Conservation (phyloP, 129 eudicot species). For the Pulicaria dysenterica region DNA sequence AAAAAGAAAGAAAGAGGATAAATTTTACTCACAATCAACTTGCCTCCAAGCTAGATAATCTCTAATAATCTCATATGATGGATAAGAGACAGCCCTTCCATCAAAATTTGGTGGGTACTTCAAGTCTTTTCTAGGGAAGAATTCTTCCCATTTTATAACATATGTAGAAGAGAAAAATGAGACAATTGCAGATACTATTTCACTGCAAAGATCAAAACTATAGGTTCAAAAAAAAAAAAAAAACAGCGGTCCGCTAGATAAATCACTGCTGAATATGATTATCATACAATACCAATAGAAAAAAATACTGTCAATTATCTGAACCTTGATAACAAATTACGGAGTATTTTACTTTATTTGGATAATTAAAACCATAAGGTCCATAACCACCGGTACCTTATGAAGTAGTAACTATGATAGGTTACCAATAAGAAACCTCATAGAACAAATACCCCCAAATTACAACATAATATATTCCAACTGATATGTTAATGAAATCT, state of each 20-base stretch:
- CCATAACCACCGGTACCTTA: no score
- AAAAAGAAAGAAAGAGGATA: neutral
- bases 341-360: neutral
- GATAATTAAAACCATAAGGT: neutral
- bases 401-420: neutral
- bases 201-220: slow-evolving; percentile 47
- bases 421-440: neutral
- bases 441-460: neutral
- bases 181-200: slow-evolving; percentile 70
- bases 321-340: neutral
- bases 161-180: slow-evolving; percentile 76
- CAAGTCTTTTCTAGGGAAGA: slow-evolving; percentile 64
- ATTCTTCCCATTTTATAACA: slow-evolving; percentile 69
- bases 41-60: slow-evolving; percentile 99
- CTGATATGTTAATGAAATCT: neutral
- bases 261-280: neutral
- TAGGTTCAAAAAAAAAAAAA: neutral
- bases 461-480: neutral
- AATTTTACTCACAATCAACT: slow-evolving; percentile 82
- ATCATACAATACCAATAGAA: neutral
- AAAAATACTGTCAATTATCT: neutral
- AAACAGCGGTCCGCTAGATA: neutral
- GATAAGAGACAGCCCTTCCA: slow-evolving; percentile 96
- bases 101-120: slow-evolving; percentile 73
- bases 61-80: slow-evolving; percentile 63